Evolutionary conservation across 2,329 filamentous ascomycete species (phyloP), one percentile per base, ranked within the genome.

Genomic region (Trichophyton equinum): DNA sequence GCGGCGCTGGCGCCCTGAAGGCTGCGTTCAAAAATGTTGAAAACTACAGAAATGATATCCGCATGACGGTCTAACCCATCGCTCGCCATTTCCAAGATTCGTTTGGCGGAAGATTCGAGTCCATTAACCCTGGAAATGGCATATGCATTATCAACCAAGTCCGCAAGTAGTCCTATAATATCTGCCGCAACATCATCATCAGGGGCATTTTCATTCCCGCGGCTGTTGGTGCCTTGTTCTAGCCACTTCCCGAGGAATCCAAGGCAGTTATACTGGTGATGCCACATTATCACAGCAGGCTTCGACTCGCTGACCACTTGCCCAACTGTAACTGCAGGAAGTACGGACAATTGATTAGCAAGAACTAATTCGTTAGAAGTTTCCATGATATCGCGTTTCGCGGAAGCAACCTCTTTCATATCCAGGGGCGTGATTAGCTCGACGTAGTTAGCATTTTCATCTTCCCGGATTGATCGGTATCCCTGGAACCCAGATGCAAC

Each of bases 381-480:
- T 25, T 58, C 58, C 40, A 58, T 60, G 18, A 42, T 3, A 7
- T 56, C 38, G 22, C 47, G 44, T 36, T 47, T 60, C 44, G 59
- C 38, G 11, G 68, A 63, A 18, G 67, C 64, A 3, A 69, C 65
- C 25, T 73, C 72, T 27, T 76, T 69, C 71, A 78, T 74, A 57
- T 79, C 78, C 64, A 90, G 85, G 15, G 79, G 72, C 15, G 75
- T 72, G 51, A 74, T 65, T 69, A 96, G 81, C 63, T 82, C 80
- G 63, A 96, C 88, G 18, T 83, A 84, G 67, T 95, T 94, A 27
- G 83, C 84, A 65, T 94, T 91, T 62, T 94, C 88, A 65, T 96
- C 89, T 73, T 96, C 91, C 59, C 88, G 85, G 44, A 87, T 85
- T 11, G 91, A 83, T 63, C 86, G 82, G 67, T 95, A 96, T 40